Percentiles rank a stretch among this genome's conserved stretches.
These are phyloP conservation scores for Cercospora sp. DNA, from an alignment of 2,329 filamentous ascomycete species.

Conservation along the genomic window DNA sequence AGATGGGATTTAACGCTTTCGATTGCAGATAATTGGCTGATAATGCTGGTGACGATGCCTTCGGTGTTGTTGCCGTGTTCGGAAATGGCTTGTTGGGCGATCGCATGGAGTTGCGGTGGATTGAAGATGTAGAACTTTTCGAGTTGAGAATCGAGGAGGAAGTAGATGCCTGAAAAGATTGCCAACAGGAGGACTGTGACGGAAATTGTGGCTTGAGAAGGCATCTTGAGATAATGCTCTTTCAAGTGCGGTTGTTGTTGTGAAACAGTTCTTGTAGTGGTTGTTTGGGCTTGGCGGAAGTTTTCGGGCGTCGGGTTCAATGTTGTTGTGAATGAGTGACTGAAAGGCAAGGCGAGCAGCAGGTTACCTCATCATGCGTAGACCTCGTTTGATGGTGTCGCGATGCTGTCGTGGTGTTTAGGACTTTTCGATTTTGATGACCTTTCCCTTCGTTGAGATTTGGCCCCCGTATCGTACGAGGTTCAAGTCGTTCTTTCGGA, in stretches of 20 bases:
- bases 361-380: background rate
- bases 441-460: background rate
- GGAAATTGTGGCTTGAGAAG: slow-evolving; percentile 41
- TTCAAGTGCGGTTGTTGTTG: background rate
- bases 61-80: slow-evolving; percentile 74
- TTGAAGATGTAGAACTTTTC: slow-evolving; percentile 71
- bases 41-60: slow-evolving; percentile 68
- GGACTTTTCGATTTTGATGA: background rate
- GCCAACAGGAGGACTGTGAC: slow-evolving; percentile 57
- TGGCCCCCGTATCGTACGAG: background rate
- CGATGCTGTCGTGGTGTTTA: background rate
- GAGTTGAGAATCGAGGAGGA: slow-evolving; percentile 57
- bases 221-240: background rate
- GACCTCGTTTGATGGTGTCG: background rate
- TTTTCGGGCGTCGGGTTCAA: background rate
- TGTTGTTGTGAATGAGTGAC: background rate
- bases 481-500: background rate
- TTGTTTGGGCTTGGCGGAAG: background rate
- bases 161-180: slow-evolving; percentile 56
- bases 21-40: slow-evolving; percentile 62
- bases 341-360: background rate
- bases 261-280: background rate
- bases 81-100: slow-evolving; percentile 65
- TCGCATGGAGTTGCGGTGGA: slow-evolving; percentile 64
- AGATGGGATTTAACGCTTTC: slow-evolving; percentile 49